phyloP scores from a whole-genome alignment of 768 basidiomycete species.

The Tulasnella sp. region DNA sequence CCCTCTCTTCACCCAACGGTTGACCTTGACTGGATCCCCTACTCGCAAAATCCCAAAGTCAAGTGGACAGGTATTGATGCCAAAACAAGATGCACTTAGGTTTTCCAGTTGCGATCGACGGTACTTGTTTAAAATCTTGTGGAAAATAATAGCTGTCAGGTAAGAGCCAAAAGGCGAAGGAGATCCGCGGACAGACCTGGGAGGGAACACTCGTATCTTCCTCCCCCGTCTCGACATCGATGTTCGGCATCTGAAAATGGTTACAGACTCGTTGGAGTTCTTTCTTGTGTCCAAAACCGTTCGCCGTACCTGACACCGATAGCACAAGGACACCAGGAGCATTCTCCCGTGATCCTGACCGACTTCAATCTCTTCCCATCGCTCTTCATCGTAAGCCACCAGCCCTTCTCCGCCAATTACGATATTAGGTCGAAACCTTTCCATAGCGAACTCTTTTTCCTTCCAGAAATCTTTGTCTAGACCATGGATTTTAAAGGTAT shows the following conservation, averaged over 20 bases:
- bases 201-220: constrained; percentile 65
- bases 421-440: constrained; percentile 75
- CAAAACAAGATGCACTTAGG: constrained; percentile 53
- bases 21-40: constrained; percentile 51
- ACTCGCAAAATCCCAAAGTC: constrained; percentile 48
- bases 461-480: constrained; percentile 38
- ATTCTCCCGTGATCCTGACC: constrained; percentile 34
- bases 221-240: constrained; percentile 54
- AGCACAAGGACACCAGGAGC: constrained; percentile 57
- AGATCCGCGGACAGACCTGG: constrained; percentile 22
- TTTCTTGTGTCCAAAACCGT: background rate
- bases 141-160: background rate
- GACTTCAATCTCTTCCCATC: constrained; percentile 54
- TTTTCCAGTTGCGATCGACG: constrained; percentile 49
- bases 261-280: constrained; percentile 12
- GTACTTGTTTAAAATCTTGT: constrained; percentile 64
- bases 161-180: background rate
- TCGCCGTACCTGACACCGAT: constrained; percentile 57
- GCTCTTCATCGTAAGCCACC: constrained; percentile 63
- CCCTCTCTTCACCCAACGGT: background rate
- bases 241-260: constrained; percentile 56
- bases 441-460: constrained; percentile 43
- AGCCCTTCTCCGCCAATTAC: constrained; percentile 51
- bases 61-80: constrained; percentile 52
- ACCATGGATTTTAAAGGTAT: background rate